phyloP scores from a whole-genome alignment of 1,139 yeast genomes.

The Nadsonia commutata region DNA sequence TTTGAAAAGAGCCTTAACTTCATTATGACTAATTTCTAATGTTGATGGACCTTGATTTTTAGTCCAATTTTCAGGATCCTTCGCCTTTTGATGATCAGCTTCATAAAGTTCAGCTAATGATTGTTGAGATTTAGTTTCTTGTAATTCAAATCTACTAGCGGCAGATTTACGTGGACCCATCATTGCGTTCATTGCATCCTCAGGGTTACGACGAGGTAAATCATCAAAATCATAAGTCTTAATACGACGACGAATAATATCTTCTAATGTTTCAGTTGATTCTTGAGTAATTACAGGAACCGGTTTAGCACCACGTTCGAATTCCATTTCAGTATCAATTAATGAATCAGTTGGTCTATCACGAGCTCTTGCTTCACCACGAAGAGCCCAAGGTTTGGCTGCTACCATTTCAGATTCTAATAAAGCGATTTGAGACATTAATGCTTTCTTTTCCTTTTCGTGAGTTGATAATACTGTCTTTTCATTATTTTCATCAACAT shows the following conservation, averaged over 20 bases:
- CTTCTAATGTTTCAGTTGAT: conserved; percentile 74
- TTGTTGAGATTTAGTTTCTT: conserved; percentile 72
- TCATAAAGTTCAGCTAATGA: conserved; percentile 89
- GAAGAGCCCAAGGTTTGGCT: conserved; percentile 86
- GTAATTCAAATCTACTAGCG: conserved; percentile 38
- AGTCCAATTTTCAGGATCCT: conserved; percentile 25
- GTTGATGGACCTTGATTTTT: conserved; percentile 30
- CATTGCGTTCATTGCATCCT: conserved; percentile 31
- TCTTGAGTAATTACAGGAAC: conserved; percentile 91
- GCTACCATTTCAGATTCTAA: conserved; percentile 81
- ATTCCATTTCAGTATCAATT: conserved; percentile 45
- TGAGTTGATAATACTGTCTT: conserved; percentile 46
- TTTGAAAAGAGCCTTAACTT: conserved; percentile 52
- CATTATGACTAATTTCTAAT: conserved; percentile 58
- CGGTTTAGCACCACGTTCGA: conserved; percentile 63
- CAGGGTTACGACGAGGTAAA: conserved; percentile 53
- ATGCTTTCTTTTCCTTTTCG: conserved; percentile 67
- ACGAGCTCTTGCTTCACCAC: conserved; percentile 75
- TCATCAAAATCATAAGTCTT: conserved; percentile 70
- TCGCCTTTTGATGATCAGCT: conserved; percentile 50
- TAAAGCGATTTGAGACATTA: conserved; percentile 61
- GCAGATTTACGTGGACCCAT: conserved; percentile 29
- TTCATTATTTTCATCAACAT: conserved; percentile 25
- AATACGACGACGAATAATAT: conserved; percentile 71
- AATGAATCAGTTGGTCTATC: conserved; percentile 79